Base-by-base conservation (phyloP, 768 basidiomycete genomes). In the Pulveroboletus sp. region DNA sequence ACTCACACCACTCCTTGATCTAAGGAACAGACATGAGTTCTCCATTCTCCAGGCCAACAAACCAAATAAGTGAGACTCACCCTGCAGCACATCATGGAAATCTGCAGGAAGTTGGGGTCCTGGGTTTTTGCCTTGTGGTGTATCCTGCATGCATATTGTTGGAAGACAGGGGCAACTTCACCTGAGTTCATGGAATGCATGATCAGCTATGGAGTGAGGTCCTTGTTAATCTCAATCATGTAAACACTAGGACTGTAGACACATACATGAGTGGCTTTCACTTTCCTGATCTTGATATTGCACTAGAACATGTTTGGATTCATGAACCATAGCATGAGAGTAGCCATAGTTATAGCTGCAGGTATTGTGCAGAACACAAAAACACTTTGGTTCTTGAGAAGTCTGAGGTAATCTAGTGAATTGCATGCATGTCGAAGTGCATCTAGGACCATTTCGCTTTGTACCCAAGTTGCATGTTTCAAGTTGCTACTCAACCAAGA, bases 1-100 rank as follows among this genome's bases (percentile, higher is more conserved):
- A 86, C 68, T 97, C 95, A 49, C 74, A 82, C 94, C 95, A 98
- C 69, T 85, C 82, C 60, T 97, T 93, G 65, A 98, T 90, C 91
- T 85, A 42, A 54, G 53, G 22, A 56, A 31, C 42, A 3, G 8
- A 48, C 45, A 49, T 58, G 48, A 53, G 29, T n/a, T n/a, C n/a
- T n/a, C n/a, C n/a, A n/a, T 53, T 27, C 13, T 23, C 16, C 19
- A 7, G n/a, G 44, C 16, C 14, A 36, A 59, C 52, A 30, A 49
- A 23, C 5, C 40, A 2, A 7, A 16, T 27, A n/a, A n/a, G 20
- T 4, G 29, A 43, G 14, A 12, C n/a, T 70, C 74, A 89, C 90
- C 75, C 86, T 87, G 53, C 88, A 85, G 56, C 90, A 93, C 12
- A 85, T 84, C 44, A 96, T 77, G 34, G 86, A 86, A 53, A 98